phyloP scores from a whole-genome alignment of 2,329 filamentous ascomycete genomes.

The Tolypocladium inflatum region DNA sequence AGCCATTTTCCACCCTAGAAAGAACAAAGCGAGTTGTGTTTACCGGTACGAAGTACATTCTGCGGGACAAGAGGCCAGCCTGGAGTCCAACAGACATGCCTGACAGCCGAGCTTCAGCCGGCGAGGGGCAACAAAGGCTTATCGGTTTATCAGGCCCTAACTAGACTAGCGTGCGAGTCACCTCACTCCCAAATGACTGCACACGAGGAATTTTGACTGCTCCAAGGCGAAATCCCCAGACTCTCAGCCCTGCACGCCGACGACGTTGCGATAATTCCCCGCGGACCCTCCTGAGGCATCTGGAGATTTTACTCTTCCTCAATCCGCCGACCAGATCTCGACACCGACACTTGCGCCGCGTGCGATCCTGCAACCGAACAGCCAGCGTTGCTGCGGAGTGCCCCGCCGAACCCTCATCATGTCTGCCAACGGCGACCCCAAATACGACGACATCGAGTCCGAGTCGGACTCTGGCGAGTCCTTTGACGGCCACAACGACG shows the following conservation, averaged over 20 bases:
- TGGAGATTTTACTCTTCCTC: not conserved
- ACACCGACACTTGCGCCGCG: not conserved
- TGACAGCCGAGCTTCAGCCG: constrained; percentile 17
- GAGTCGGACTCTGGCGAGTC: constrained; percentile 61
- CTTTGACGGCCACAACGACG: constrained; percentile 46
- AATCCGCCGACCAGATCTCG: not conserved
- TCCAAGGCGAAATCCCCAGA: constrained; percentile 22
- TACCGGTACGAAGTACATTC: not conserved
- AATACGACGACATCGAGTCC: constrained; percentile 65
- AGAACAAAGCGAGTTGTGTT: not conserved
- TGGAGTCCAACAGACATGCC: not conserved
- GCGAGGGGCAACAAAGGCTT: constrained; percentile 25
- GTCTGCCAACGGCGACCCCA: constrained; percentile 50
- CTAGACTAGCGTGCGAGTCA: constrained; percentile 30
- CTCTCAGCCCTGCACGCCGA: constrained; percentile 8
- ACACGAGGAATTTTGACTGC: constrained; percentile 34
- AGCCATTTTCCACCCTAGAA: not conserved
- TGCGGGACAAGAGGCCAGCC: not conserved
- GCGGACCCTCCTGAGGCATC: not conserved
- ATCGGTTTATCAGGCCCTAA: constrained; percentile 27
- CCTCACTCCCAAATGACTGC: constrained; percentile 21
- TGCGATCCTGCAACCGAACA: not conserved
- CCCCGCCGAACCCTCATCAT: constrained; percentile 28
- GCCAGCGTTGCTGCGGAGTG: constrained; percentile 8
- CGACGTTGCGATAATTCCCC: constrained; percentile 3